Evolutionary conservation across 2,329 filamentous ascomycete genomes (phyloP), one percentile per base, ranked within the genome.

Genomic region (Xylariaceae sp.): DNA sequence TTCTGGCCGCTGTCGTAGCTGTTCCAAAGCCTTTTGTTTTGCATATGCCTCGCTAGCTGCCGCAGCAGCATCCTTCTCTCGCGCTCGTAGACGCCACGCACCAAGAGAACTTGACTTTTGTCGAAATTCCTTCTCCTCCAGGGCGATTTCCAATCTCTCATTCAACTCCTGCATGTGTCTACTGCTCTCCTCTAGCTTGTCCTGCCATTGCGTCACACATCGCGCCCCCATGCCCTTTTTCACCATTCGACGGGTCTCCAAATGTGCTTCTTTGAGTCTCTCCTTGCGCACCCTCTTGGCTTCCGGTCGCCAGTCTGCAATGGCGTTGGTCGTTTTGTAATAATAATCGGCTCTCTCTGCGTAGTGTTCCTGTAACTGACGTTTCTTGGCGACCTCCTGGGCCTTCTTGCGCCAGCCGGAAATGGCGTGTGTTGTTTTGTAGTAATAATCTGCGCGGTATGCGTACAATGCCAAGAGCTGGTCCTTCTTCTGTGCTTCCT

Each of bases 141-240:
- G 31, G n/a, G 60, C 54, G 40, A 64, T 57, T 42, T 58, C 61
- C 6, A 66, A 38, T 13, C 48, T 55, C 2, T 49, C 51, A 47
- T 68, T 58, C 64, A 68, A 61, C 5, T 47, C 42, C 38, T 65
- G 61, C 31, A 50, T 59, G 33, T 59, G 63, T 45, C 61, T 54
- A 48, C 60, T 53, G 42, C 57, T 66, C n/a, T 61, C 56, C 33
- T 59, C 57, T 2, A 67, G 55, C 44, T 59, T 56, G 38, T 57
- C 51, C 6, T 63, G 64, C 66, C 66, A 69, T 48, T 60, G 51
- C 18, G 51, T 58, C 19, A 69, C 54, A 28, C 61, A 66, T 14
- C 64, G 65, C 19, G 58, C 57, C 10, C 66, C 66, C 64, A 68
- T 67, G 4, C 60, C 60, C 51, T 60, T 68, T 57, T 68, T 69